Evolutionary conservation across 225 moss, liverwort and hornwort species (phyloP).

Genomic region (Antitrichia curtipendula): DNA sequence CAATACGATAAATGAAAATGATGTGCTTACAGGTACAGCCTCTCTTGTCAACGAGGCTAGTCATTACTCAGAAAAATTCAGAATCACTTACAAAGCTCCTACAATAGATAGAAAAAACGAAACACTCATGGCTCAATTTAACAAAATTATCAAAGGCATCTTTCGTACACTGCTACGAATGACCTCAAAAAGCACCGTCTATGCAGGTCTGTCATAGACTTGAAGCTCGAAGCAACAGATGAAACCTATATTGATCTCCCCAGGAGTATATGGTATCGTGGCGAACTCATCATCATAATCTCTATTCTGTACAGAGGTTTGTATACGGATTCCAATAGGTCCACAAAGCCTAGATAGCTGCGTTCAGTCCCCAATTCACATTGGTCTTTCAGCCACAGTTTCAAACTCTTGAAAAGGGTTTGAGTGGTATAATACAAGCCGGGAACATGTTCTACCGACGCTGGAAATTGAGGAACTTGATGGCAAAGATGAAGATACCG

Average conservation of each 20-base stretch:
- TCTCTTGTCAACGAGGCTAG: neutral
- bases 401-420: neutral
- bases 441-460: constrained; percentile 3
- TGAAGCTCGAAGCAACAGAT: neutral
- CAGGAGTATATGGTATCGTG: neutral
- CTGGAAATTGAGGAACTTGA: constrained; percentile 51
- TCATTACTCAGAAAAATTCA: neutral
- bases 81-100: neutral
- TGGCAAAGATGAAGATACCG: constrained; percentile 22
- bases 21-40: neutral
- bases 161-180: neutral
- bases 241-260: neutral
- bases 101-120: neutral
- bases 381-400: neutral
- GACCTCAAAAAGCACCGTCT: neutral
- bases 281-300: neutral
- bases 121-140: neutral
- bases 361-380: neutral
- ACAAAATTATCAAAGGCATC: neutral
- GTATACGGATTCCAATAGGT: neutral
- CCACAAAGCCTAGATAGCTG: neutral
- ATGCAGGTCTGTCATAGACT: neutral
- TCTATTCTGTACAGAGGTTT: neutral
- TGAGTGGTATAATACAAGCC: neutral
- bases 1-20: too few relatives aligned